Conservation (phyloP, 2,329 filamentous ascomycete genomes). For the Orbilia quercus region DNA sequence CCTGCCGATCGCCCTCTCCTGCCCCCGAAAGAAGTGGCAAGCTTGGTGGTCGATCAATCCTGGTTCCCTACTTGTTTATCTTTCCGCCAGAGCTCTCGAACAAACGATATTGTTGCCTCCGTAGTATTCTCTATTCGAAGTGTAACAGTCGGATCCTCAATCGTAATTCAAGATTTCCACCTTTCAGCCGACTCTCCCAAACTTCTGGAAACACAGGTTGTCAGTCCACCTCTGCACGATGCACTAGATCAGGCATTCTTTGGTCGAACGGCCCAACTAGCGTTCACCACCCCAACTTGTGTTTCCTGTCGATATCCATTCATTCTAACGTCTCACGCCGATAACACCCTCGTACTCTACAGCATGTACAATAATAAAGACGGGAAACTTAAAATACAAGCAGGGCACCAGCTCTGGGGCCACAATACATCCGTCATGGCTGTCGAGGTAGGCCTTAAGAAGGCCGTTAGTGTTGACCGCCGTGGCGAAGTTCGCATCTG, state of each 20-base stretch:
- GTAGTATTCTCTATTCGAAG: constrained; percentile 40
- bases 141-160: constrained; percentile 30
- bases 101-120: constrained; percentile 23
- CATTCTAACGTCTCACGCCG: constrained; percentile 81
- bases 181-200: constrained; percentile 50
- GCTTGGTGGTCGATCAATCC: constrained; percentile 17
- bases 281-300: constrained; percentile 67
- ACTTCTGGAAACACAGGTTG: constrained; percentile 18
- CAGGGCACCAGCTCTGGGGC: constrained; percentile 83
- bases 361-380: constrained; percentile 79
- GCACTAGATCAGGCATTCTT: constrained; percentile 49
- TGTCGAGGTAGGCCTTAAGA: constrained; percentile 83
- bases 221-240: constrained; percentile 39
- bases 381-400: constrained; percentile 73
- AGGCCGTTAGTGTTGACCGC: constrained; percentile 87
- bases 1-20: constrained; percentile 12
- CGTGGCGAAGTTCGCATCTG: constrained; percentile 85
- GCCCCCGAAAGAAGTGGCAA: constrained; percentile 18
- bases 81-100: constrained; percentile 24
- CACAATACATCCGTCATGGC: constrained; percentile 90
- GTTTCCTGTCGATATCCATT: constrained; percentile 83
- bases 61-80: constrained; percentile 47
- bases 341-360: constrained; percentile 87
- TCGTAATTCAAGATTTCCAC: constrained; percentile 60
- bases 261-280: constrained; percentile 57